Evolutionary conservation across 139 green algal genomes (phyloP), one percentile per base, ranked within the genome.

Genomic region (Picocystis salinarum): DNA sequence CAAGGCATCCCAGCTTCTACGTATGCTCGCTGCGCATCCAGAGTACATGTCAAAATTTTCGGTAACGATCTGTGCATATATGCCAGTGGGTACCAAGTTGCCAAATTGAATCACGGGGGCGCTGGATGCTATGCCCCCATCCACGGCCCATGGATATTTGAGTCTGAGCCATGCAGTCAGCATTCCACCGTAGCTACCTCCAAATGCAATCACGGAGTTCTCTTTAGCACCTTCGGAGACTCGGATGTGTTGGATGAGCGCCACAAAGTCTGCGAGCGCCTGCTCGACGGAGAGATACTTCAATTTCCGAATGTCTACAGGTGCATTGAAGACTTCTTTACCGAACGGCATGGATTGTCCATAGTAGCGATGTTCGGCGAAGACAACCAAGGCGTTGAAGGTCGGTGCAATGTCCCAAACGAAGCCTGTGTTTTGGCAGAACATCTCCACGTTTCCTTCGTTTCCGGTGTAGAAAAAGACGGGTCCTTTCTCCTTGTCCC

Each of bases 51-150:
- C n/a, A n/a, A n/a, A n/a, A n/a, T n/a, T n/a, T n/a, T n/a, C n/a
- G n/a, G n/a, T n/a, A n/a, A n/a, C n/a, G n/a, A n/a, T n/a, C n/a
- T n/a, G n/a, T n/a, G n/a, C n/a, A n/a, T n/a, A n/a, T n/a, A n/a
- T n/a, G n/a, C n/a, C n/a, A n/a, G n/a, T n/a, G n/a, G n/a, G n/a
- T n/a, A n/a, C n/a, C n/a, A n/a, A n/a, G n/a, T n/a, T n/a, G n/a
- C n/a, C n/a, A n/a, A n/a, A n/a, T n/a, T n/a, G n/a, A 13, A 41
- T 42, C 36, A 96, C 92, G 24, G 87, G 87, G 0, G 87, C 87
- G 5, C 67, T 85, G 2, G 52, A 73, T 1, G 87, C 79, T 23
- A 97, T 74, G n/a, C 72, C 77, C 0, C 85, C 87, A 42, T 23
- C 52, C 6, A 74, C 34, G 40, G 80, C 52, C n/a, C n/a, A n/a